Conservation (phyloP, 495 filamentous ascomycete species). For the Chlorociboria aeruginascens region DNA sequence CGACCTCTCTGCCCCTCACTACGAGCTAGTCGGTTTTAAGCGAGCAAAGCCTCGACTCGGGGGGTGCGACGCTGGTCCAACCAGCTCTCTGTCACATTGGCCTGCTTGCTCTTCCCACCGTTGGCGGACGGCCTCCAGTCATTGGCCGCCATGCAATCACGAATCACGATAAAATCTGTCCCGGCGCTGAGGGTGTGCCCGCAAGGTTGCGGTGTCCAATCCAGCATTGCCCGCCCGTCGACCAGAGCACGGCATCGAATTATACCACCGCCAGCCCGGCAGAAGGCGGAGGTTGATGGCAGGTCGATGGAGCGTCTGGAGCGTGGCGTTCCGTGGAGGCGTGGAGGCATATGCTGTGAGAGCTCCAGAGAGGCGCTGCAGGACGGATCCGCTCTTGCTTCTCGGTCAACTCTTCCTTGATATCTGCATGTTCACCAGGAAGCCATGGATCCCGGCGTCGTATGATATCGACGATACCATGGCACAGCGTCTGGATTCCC, state of each 20-base stretch:
- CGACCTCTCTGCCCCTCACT: constrained; percentile 15
- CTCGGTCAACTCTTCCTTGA: not conserved
- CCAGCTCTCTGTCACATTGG: not conserved
- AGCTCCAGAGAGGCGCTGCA: not conserved
- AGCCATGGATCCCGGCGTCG: no score
- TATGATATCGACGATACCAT: no score
- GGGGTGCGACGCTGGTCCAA: not conserved
- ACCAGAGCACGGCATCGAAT: constrained; percentile 1
- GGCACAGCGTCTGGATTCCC: no score
- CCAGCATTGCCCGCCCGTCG: not conserved
- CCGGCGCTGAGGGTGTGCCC: constrained; percentile 1
- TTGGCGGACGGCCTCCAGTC: not conserved
- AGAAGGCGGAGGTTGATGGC: constrained; percentile 4
- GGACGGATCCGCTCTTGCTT: not conserved
- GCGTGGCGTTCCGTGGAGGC: constrained; percentile 1
- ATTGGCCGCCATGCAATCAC: constrained; percentile 2
- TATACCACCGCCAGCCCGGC: constrained; percentile 14
- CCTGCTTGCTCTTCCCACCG: not conserved
- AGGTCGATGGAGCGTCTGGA: not conserved
- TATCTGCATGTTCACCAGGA: not conserved
- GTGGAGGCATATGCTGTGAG: constrained; percentile 1
- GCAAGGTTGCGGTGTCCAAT: constrained; percentile 13
- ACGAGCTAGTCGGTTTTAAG: not conserved
- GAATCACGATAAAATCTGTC: not conserved
- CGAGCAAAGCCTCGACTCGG: not conserved